Evolutionary conservation across 192 early-diverging fungal genomes (phyloP).

Genomic region (Lobulomyces angularis): DNA sequence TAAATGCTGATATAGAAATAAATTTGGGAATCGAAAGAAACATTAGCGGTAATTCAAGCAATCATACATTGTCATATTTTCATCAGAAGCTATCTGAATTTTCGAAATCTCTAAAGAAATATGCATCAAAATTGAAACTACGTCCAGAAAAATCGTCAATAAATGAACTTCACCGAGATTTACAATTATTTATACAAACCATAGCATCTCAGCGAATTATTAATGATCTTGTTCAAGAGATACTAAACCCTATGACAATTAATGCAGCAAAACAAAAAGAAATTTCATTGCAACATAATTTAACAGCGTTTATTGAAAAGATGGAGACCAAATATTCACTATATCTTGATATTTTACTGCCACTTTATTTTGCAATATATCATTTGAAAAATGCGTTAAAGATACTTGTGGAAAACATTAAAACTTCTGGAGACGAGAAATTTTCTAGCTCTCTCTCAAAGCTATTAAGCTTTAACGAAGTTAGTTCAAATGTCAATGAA

Average conservation of each 20-base stretch:
- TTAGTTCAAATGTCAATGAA: too few relatives aligned
- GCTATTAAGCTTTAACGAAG: too few relatives aligned
- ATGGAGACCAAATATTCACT: conserved; percentile 53
- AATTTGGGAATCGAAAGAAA: conserved; percentile 37
- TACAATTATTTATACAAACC: conserved; percentile 37
- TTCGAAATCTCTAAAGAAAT: conserved; percentile 21
- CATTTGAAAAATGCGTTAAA: conserved; percentile 67
- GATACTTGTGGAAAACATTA: conserved; percentile 20
- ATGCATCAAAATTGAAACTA: conserved; percentile 35
- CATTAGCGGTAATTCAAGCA: conserved; percentile 49
- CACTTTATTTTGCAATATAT: conserved; percentile 51
- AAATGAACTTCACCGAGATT: conserved; percentile 49
- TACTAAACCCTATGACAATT: too few relatives aligned
- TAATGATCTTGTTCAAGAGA: conserved; percentile 21
- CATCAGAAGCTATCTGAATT: conserved; percentile 15
- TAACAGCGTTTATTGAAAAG: conserved; percentile 48
- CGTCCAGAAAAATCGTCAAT: conserved; percentile 55
- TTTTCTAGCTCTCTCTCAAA: too few relatives aligned
- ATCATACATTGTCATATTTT: conserved; percentile 16
- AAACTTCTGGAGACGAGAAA: not conserved
- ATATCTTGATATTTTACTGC: conserved; percentile 66
- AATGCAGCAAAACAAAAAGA: conserved; percentile 40
- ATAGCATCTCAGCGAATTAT: conserved; percentile 34
- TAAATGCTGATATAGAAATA: conserved; percentile 46
- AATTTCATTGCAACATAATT: conserved; percentile 53